Conservation (phyloP, 108 stramenopile genomes). For the Nitzschia palea region DNA sequence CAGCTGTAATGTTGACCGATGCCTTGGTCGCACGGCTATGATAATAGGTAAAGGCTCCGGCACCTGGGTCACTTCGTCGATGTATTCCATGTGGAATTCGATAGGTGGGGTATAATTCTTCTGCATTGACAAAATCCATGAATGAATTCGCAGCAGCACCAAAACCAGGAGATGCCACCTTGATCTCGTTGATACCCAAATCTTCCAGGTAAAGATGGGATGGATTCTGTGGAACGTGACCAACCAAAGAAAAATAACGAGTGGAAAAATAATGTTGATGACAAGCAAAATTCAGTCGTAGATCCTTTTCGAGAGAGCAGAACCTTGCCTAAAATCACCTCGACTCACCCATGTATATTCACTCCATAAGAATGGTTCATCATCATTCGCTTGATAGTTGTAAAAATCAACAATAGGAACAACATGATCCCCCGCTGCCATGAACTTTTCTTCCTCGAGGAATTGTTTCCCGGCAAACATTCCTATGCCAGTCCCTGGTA, state of each 20-base stretch:
- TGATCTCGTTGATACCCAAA: slow-evolving; percentile 18
- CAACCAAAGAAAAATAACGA: background rate
- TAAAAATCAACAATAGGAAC: slow-evolving; percentile 42
- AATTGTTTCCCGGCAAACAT: slow-evolving; percentile 67
- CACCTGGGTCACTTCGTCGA: slow-evolving; percentile 56
- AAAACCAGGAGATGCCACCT: slow-evolving; percentile 39
- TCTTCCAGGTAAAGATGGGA: background rate
- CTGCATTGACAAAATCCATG: slow-evolving; percentile 37
- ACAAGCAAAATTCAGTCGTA: background rate
- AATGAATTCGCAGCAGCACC: slow-evolving; percentile 40
- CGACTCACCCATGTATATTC: slow-evolving; percentile 41
- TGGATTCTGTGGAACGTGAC: too few species aligned
- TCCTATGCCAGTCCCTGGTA: slow-evolving; percentile 66
- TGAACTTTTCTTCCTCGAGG: slow-evolving; percentile 15
- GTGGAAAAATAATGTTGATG: too few species aligned
- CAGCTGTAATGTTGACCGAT: slow-evolving; percentile 21
- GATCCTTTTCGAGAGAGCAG: background rate
- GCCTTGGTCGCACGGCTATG: slow-evolving; percentile 32
- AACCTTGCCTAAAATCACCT: background rate
- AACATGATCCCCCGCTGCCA: slow-evolving; percentile 31
- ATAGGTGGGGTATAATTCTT: slow-evolving; percentile 19
- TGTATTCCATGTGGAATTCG: slow-evolving; percentile 37
- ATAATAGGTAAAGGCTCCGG: slow-evolving; percentile 41
- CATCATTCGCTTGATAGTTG: background rate
- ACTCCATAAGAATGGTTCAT: slow-evolving; percentile 33